Evolutionary conservation across 768 basidiomycete species (phyloP), one percentile per base, ranked within the genome.

Genomic region (Trametes elegans): DNA sequence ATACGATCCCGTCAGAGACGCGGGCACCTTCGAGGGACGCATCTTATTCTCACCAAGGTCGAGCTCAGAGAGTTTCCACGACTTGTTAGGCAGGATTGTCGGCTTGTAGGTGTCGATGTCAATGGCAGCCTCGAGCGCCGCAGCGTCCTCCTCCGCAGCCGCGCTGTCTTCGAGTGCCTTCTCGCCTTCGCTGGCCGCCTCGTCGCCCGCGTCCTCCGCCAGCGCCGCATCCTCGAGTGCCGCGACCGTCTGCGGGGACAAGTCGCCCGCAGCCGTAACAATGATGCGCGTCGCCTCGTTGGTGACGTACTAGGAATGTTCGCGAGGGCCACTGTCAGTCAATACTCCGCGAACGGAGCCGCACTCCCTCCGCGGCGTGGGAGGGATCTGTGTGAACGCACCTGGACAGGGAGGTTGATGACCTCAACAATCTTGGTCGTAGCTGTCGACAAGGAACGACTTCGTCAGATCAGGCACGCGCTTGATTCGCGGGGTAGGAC

Each of bases 231-330:
- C 18, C 5, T 27, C 53, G n/a, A 49, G 45, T 14, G 53, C 42
- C 0, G 48, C 53, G 13, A 57, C 35, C 0, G 49, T 32, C 10
- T 62, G 42, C 7, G 52, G 49, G 24, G 58, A 48, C n/a, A 77
- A 72, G 45, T 85, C 81, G 1, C 85, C 84, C 4, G 82, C 79
- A 1, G 82, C 85, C 58, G 80, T 78, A 57, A 84, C 81, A 57
- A 82, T 79, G 61, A 87, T 76, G 9, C 80, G 73, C 5, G 78
- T 76, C n/a, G 70, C 71, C 50, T 78, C 73, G 57, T 79, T 79
- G 0, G 77, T 74, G 26, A 80, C 75, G 62, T 79, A 80, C 73
- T 77, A 18, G 14, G 7, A 47, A 19, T 41, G n/a, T n/a, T n/a
- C n/a, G n/a, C n/a, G n/a, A n/a, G n/a, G n/a, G n/a, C n/a, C n/a